Base-by-base conservation (phyloP, 2,329 filamentous ascomycete species). In the Fusarium sp. region DNA sequence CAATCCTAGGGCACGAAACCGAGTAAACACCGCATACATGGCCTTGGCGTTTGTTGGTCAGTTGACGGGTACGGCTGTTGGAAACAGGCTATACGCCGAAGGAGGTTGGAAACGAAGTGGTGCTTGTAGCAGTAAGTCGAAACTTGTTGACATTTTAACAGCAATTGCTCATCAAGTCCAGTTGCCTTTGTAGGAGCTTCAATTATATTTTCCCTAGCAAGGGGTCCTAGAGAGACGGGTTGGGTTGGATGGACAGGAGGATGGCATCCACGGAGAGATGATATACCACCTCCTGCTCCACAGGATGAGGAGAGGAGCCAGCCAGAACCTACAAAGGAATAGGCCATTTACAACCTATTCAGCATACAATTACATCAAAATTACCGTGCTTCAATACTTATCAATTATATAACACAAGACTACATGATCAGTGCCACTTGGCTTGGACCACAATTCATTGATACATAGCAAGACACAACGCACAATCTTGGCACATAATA, bases 11-110 rank as follows among this genome's bases (percentile, higher is more conserved):
- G 91, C 91, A 0, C 84, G 93, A 6, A 96, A 95, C 81, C 83
- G 94, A 5, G 88, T 96, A 27, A 96, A 96, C 79, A 95, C 93
- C 0, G 93, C 91, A 1, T 96, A 94, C 78, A 96, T 96, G 94
- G 87, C 95, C 0, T 87, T 88, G 9, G 90, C 89, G 0, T 96
- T 96, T 77, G 90, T 88, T 31, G 94, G 94, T 0, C 94, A 96
- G 83, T 76, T 96, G 56, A 91, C 91, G 2, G 93, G 93, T 0
- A 92, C 91, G 0, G 86, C 89, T 2, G 89, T 89, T 6, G 89
- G 89, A 0, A 89, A 89, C 70, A 81, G 84, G 20, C 78, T 89
- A 2, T 89, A 88, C 66, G 87, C 87, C 0, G 76, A 83, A 34
- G 87, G 87, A 2, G 88, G 88, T 0, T 89, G 87, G 87, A 82